Percentiles rank a stretch among this genome's conserved stretches.
Conservation (phyloP, 768 basidiomycete genomes). For the Tylopilus sp. region DNA sequence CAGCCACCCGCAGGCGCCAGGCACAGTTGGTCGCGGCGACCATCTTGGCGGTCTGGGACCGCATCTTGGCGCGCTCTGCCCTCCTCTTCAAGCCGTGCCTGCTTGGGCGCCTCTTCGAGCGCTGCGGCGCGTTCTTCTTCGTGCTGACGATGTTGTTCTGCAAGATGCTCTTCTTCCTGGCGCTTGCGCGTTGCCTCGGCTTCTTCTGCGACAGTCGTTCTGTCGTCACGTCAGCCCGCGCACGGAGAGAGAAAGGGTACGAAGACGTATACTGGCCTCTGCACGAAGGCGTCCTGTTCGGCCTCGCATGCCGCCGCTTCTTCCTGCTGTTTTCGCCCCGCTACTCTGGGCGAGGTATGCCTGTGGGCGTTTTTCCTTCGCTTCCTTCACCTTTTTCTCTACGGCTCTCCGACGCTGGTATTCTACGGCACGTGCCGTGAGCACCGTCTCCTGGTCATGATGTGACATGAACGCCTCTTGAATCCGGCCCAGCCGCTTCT, state of each 20-base stretch:
- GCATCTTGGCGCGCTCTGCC: constrained; percentile 41
- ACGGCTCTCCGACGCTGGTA: constrained; percentile 60
- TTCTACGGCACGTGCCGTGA: constrained; percentile 60
- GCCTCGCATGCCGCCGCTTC: constrained; percentile 19
- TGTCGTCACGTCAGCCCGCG: constrained; percentile 16
- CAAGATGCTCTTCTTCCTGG: constrained; percentile 57
- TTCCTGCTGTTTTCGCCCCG: constrained; percentile 34
- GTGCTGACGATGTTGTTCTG: constrained; percentile 50
- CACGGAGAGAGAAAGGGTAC: neutral
- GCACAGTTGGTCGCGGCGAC: constrained; percentile 24
- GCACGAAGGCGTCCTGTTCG: constrained; percentile 44
- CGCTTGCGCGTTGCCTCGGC: constrained; percentile 52
- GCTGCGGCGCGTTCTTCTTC: constrained; percentile 51
- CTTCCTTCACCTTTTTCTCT: constrained; percentile 70
- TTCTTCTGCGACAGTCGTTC: constrained; percentile 56
- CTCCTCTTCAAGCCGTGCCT: constrained; percentile 67
- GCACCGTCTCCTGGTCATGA: constrained; percentile 49
- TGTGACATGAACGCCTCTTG: constrained; percentile 60
- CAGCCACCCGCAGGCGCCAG: constrained; percentile 17
- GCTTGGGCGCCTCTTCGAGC: constrained; percentile 54
- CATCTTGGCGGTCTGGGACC: constrained; percentile 29
- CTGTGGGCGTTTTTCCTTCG: constrained; percentile 71
- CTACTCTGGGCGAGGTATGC: constrained; percentile 55
- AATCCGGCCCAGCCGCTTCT: constrained; percentile 72
- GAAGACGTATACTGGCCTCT: constrained; percentile 48